Percentiles rank a stretch among this genome's conserved stretches.
phyloP scores from a whole-genome alignment of 2,329 filamentous ascomycete genomes.

The Botrytis elliptica region DNA sequence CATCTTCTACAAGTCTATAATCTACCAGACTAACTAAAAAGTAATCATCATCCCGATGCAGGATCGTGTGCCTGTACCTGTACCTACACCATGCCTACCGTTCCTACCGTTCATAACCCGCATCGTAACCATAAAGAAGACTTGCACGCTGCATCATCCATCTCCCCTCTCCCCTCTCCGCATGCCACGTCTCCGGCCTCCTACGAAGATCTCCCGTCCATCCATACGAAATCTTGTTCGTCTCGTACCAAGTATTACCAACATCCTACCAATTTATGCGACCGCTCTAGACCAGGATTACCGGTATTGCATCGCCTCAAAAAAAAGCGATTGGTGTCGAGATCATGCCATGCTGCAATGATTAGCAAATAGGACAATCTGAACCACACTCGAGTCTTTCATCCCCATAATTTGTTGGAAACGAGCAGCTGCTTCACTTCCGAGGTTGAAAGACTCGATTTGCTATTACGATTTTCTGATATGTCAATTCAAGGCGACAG shows the following conservation, averaged over 20 bases:
- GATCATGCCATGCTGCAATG: background rate
- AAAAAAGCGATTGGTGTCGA: slow-evolving; percentile 8
- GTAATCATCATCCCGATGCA: background rate
- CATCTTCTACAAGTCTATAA: background rate
- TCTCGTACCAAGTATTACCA: slow-evolving; percentile 4
- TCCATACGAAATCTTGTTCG: slow-evolving; percentile 8
- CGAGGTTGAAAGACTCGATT: background rate
- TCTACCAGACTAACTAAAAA: background rate
- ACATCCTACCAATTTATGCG: slow-evolving; percentile 3
- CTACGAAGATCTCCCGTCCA: slow-evolving; percentile 14
- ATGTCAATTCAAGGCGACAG: slow-evolving; percentile 4
- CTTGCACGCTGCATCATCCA: background rate
- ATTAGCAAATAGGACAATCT: slow-evolving; percentile 8
- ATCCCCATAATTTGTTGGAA: background rate
- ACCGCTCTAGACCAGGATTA: slow-evolving; percentile 11
- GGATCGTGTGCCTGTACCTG: background rate
- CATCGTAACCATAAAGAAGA: background rate
- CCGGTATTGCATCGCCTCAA: slow-evolving; percentile 13
- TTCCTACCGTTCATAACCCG: slow-evolving; percentile 4
- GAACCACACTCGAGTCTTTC: background rate
- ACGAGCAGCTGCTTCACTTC: slow-evolving; percentile 1
- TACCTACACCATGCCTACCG: background rate
- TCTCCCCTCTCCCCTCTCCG: slow-evolving; percentile 3
- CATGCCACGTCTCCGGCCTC: slow-evolving; percentile 18
- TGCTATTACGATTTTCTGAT: slow-evolving; percentile 5